Evolutionary conservation across 163 green algal species (phyloP), one percentile per base, ranked within the genome.

Genomic region (Chlamydomonas reinhardtii): DNA sequence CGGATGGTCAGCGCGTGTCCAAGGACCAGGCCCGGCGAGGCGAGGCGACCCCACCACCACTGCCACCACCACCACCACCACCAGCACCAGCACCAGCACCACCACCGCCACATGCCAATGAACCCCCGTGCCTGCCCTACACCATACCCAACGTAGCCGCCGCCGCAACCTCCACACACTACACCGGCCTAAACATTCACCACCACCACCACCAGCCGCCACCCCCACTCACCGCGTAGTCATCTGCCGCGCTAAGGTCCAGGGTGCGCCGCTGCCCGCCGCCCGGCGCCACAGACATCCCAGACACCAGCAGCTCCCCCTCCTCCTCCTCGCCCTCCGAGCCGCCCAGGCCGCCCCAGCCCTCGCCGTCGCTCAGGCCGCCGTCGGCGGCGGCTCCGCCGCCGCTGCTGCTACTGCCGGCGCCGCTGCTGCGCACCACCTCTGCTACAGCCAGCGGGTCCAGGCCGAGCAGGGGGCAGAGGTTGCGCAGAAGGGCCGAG

Each of bases 381-480:
- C 39, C 54, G 59, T 56, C 14, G 84, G 59, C 35, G 43, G 73
- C 3, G 75, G 59, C 35, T 31, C 74, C 61, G 75, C 54, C 73
- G 74, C 74, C 20, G 32, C 6, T 27, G 59, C 71, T 25, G 34
- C 52, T 73, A 34, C 74, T 11, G 32, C 43, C 32, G 37, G 34
- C 4, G 85, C 74, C 70, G 35, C 35, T 64, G 56, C 74, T 56
- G 24, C 86, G 73, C 34, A n/a, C 35, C 31, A 81, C 87, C 24
- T 69, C 68, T 43, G 85, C 78, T 16, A 91, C 92, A 0, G 93
- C 89, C 9, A 89, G 90, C 9, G 93, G 92, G 64, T 96, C 93
- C 27, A 95, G 54, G 3, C 92, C 93, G 12, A 96, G 80, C 66
- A 96, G 85, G 19, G 92, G 95, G 19, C 89, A 83, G 73, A 97